Evolutionary conservation across 805 yeast genomes (phyloP).

Genomic region (Starmerella sp.): DNA sequence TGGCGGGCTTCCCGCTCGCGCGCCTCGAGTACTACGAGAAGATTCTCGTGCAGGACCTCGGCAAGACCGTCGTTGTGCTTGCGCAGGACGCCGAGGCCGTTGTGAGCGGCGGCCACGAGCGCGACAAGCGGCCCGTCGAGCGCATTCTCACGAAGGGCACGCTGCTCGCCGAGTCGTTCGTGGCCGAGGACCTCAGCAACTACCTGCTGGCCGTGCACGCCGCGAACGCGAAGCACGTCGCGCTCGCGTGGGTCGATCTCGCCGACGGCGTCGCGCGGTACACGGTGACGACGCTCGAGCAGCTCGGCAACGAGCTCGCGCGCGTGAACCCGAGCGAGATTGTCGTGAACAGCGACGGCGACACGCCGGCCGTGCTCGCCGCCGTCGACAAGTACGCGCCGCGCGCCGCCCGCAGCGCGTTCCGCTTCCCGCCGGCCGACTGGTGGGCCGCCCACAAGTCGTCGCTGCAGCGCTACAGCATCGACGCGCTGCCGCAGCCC

Average conservation of each 20-base stretch:
- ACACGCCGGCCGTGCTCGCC: slow-evolving; percentile 46
- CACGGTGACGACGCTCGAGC: slow-evolving; percentile 49
- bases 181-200: slow-evolving; percentile 62
- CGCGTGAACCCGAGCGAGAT: slow-evolving; percentile 77
- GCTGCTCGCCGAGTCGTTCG: slow-evolving; percentile 69
- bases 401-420: slow-evolving; percentile 35
- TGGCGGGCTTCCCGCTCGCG: slow-evolving; percentile 83
- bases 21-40: slow-evolving; percentile 64
- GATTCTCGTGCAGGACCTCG: slow-evolving; percentile 57
- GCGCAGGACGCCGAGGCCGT: slow-evolving; percentile 35
- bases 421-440: slow-evolving; percentile 31
- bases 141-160: slow-evolving; percentile 90
- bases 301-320: slow-evolving; percentile 58
- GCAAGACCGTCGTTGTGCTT: slow-evolving; percentile 68
- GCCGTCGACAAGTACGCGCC: slow-evolving; percentile 27
- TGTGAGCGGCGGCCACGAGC: slow-evolving; percentile 27
- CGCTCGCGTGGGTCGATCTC: slow-evolving; percentile 79
- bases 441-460: slow-evolving; percentile 6
- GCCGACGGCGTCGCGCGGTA: slow-evolving; percentile 66
- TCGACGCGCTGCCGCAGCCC: slow-evolving; percentile 19
- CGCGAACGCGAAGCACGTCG: slow-evolving; percentile 21
- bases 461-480: neutral
- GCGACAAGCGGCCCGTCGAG: slow-evolving; percentile 49
- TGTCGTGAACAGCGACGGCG: slow-evolving; percentile 45
- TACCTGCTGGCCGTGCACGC: slow-evolving; percentile 47